Conservation (phyloP, 2,329 filamentous ascomycete species). For the Phialemonium atrogriseum region DNA sequence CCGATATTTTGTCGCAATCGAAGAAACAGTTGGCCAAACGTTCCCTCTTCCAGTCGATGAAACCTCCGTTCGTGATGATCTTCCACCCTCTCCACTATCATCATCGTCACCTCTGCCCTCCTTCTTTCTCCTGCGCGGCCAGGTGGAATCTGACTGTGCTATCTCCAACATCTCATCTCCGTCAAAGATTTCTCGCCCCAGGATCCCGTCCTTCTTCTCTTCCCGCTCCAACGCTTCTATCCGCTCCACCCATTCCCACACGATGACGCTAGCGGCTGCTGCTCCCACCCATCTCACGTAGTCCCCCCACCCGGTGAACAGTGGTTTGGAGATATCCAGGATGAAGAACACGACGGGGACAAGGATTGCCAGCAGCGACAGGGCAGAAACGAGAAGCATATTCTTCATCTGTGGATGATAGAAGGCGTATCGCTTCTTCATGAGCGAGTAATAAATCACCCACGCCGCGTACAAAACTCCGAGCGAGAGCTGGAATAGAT, state of each 20-base stretch:
- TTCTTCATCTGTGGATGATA: conserved; percentile 88
- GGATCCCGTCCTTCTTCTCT: conserved; percentile 86
- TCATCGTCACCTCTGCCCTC: conserved; percentile 16
- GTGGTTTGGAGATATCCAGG: conserved; percentile 76
- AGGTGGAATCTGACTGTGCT: conserved; percentile 40
- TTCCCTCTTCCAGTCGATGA: conserved; percentile 19
- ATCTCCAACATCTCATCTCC: conserved; percentile 84
- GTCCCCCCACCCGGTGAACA: conserved; percentile 86
- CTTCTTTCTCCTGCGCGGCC: conserved; percentile 30
- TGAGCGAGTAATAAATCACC: conserved; percentile 89
- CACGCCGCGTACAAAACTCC: conserved; percentile 85
- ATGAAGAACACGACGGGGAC: conserved; percentile 92
- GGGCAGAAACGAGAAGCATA: conserved; percentile 68
- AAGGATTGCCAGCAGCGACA: conserved; percentile 74
- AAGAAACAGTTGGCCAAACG: conserved; percentile 31
- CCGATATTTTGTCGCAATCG: conserved; percentile 29
- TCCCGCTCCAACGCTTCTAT: conserved; percentile 89
- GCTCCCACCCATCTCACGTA: conserved; percentile 96
- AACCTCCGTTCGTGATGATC: conserved; percentile 11
- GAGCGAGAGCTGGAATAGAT: conserved; percentile 81
- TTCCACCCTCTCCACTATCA: conserved; percentile 19
- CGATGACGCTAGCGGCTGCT: conserved; percentile 88
- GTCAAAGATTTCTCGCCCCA: conserved; percentile 86
- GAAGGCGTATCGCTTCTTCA: conserved; percentile 84
- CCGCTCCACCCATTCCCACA: conserved; percentile 96